phyloP scores from a whole-genome alignment of 768 basidiomycete genomes.

The Mycena chlorophos region DNA sequence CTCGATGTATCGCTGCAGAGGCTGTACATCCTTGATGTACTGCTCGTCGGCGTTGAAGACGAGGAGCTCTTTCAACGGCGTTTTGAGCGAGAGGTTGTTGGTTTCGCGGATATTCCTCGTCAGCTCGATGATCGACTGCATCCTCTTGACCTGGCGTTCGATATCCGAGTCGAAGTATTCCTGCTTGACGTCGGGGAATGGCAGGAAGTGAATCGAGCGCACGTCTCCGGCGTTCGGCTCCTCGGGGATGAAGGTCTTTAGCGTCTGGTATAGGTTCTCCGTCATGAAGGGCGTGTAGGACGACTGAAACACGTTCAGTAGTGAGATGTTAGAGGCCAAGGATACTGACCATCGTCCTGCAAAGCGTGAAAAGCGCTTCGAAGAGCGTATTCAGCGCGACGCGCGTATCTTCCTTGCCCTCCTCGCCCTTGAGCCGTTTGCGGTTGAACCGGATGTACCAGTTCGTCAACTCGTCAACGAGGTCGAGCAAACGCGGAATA shows the following conservation, averaged over 20 bases:
- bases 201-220: conserved; percentile 92
- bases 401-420: conserved; percentile 83
- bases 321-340: background rate
- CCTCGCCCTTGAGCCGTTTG: conserved; percentile 91
- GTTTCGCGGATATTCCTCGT: conserved; percentile 86
- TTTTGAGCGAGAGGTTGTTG: conserved; percentile 88
- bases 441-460: conserved; percentile 99
- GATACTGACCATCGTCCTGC: conserved; percentile 81
- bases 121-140: conserved; percentile 94
- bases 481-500: conserved; percentile 88
- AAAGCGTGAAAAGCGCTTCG: conserved; percentile 91
- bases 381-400: conserved; percentile 93
- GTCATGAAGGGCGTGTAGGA: conserved; percentile 98
- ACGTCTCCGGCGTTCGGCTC: conserved; percentile 70
- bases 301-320: conserved; percentile 52
- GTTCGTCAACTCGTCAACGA: conserved; percentile 96
- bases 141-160: conserved; percentile 90
- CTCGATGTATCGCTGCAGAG: conserved; percentile 83
- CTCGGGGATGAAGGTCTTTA: conserved; percentile 82
- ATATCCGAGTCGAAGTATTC: conserved; percentile 94
- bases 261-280: conserved; percentile 92
- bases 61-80: conserved; percentile 87
- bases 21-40: conserved; percentile 83
- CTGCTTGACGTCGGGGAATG: conserved; percentile 89
- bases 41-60: conserved; percentile 87